These are phyloP conservation scores for Ganoderma resinaceum DNA, from an alignment of 1,284 basidiomycete genomes.

Conservation along the genomic window DNA sequence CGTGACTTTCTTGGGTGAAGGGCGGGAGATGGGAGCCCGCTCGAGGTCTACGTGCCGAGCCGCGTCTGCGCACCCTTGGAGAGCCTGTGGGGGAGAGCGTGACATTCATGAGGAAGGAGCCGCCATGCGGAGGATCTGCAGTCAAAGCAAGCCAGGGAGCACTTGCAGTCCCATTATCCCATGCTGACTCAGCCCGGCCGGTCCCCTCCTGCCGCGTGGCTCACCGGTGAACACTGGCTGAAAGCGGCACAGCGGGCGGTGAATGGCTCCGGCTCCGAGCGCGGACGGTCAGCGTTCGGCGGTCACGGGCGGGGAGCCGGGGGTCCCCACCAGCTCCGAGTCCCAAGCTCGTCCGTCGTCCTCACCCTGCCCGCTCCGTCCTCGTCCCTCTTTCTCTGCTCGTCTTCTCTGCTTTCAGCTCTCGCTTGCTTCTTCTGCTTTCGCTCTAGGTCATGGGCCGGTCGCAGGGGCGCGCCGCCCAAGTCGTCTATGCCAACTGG, in stretches of 20 bases:
- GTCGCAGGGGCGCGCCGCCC: slow-evolving; percentile 23
- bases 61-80: slow-evolving; percentile 47
- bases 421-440: slow-evolving; percentile 15
- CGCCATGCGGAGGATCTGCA: slow-evolving; percentile 32
- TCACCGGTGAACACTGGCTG: too few species aligned
- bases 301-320: slow-evolving; percentile 1
- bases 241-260: slow-evolving; percentile 24
- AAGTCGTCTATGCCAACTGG: slow-evolving; percentile 25
- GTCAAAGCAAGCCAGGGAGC: not conserved
- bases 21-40: slow-evolving; percentile 68
- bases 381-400: slow-evolving; percentile 10
- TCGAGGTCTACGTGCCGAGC: slow-evolving; percentile 56
- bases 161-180: not conserved
- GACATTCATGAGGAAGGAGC: slow-evolving; percentile 45
- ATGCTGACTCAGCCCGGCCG: slow-evolving; percentile 9
- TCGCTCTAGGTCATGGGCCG: slow-evolving; percentile 28
- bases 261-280: slow-evolving; percentile 15
- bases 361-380: slow-evolving; percentile 4
- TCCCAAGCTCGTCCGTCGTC: slow-evolving; percentile 7
- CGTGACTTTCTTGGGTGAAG: slow-evolving; percentile 68
- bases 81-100: slow-evolving; percentile 46
- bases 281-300: not conserved
- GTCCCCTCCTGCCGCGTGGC: slow-evolving; percentile 6
- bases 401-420: slow-evolving; percentile 12
- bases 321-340: slow-evolving; percentile 25